phyloP scores from a whole-genome alignment of 1,284 basidiomycete species.

The Agroathelia rolfsii region DNA sequence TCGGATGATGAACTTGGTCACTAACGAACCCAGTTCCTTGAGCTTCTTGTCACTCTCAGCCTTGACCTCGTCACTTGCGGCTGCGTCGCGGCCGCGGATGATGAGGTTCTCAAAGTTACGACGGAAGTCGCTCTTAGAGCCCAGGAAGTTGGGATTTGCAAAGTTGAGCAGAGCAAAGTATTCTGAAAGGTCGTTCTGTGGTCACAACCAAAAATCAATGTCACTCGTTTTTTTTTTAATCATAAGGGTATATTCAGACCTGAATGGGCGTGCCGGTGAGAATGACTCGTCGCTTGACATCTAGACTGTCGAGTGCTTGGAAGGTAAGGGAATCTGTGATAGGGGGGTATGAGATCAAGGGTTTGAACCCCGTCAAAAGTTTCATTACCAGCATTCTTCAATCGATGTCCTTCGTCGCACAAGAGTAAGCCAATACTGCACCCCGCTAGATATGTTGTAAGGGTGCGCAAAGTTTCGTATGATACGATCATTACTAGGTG shows the following conservation, averaged over 20 bases:
- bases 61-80: conserved; percentile 79
- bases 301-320: conserved; percentile 73
- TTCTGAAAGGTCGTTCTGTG: conserved; percentile 89
- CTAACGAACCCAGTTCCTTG: conserved; percentile 84
- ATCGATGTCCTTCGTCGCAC: conserved; percentile 93
- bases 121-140: conserved; percentile 86
- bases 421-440: conserved; percentile 86
- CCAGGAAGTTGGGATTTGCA: conserved; percentile 93
- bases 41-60: conserved; percentile 84
- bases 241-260: too few relatives aligned
- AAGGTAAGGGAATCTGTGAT: conserved; percentile 78
- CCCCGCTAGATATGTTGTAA: conserved; percentile 65
- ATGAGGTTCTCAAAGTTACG: conserved; percentile 96
- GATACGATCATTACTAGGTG: conserved; percentile 99
- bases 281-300: conserved; percentile 92
- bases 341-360: conserved; percentile 4
- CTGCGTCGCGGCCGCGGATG: conserved; percentile 86
- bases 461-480: conserved; percentile 90
- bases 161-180: conserved; percentile 96
- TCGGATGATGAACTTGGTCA: conserved; percentile 95
- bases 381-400: conserved; percentile 87
- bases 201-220: conserved; percentile 6
- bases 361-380: background rate
- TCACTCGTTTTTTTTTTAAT: too few relatives aligned
- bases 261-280: conserved; percentile 95